Base-by-base conservation (phyloP, 2,329 filamentous ascomycete genomes). In the Aspergillus terreus region DNA sequence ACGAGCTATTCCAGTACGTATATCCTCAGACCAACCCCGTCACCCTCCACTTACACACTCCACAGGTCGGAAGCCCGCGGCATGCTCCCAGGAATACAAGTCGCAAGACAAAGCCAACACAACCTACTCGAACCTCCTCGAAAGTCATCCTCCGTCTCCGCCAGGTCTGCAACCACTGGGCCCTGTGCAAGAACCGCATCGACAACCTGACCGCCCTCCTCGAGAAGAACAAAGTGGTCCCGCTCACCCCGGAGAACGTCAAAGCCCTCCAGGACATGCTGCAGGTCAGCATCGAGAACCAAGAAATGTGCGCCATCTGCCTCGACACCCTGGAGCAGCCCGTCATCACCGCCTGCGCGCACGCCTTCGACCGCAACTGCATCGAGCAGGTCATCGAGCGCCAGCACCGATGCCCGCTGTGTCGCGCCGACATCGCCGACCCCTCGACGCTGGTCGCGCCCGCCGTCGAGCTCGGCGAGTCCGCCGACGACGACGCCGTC, bases 101-200 rank as follows among this genome's bases (percentile, higher is more conserved):
- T 69, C 62, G 57, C 75, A 63, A 59, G 66, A 69, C 61, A 63
- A 68, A 56, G 72, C 72, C 38, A 69, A 78, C 60, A 77, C 82
- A 2, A 79, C 79, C 1, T 95, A 94, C 64, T 84, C 87, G 7
- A 82, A 86, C 61, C 78, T 96, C 1, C 79, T 96, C 10, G 90
- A 95, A 95, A 69, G 82, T 91, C 14, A 78, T 96, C 4, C 81
- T 96, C 5, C 85, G 92, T 11, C 82, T 95, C 58, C 83, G 92
- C 15, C 91, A 96, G 71, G 82, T 88, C 67, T 96, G 91, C 71
- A 91, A 92, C 58, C 91, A 95, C 67, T 95, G 90, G 89, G 85
- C 86, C 7, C 79, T 96, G 10, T 90, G 88, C 63, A 86, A 85
- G 46, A 79, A 87, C 30, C 84, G 88, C 11, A 79, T 95, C n/a